Percentiles rank a stretch among this genome's conserved stretches.
These are phyloP conservation scores for Parmales sp. DNA, from an alignment of 108 stramenopile genomes.

Conservation along the genomic window DNA sequence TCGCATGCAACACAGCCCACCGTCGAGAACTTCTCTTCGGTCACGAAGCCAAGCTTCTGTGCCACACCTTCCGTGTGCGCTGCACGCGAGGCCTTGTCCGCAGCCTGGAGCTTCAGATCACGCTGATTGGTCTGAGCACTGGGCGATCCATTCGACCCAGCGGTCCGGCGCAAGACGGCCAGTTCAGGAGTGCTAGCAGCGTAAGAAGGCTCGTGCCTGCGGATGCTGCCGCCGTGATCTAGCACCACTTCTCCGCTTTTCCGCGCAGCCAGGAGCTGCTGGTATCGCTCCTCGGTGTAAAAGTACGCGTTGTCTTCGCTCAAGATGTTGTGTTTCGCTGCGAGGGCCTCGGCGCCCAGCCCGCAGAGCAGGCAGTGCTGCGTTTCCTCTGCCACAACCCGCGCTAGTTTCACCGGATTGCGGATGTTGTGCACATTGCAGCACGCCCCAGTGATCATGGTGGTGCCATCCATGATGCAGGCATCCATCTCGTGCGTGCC, in stretches of 20 bases:
- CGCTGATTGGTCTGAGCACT: too few relatives aligned
- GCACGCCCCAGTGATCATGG: neutral
- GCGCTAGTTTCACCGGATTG: conserved; percentile 24
- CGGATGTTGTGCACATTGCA: conserved; percentile 17
- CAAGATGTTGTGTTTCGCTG: conserved; percentile 9
- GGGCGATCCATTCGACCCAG: too few relatives aligned
- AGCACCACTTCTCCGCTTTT: neutral
- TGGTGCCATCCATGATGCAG: conserved; percentile 25
- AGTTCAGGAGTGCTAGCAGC: too few relatives aligned
- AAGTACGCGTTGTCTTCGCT: conserved; percentile 23
- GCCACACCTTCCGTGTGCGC: too few relatives aligned
- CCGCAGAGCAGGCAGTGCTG: conserved; percentile 27
- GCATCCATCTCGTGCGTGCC: conserved; percentile 26
- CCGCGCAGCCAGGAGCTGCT: conserved; percentile 15
- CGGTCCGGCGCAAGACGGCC: too few relatives aligned
- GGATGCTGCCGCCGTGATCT: neutral
- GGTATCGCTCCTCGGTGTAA: conserved; percentile 25
- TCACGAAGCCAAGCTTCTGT: neutral
- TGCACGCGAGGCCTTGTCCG: too few relatives aligned
- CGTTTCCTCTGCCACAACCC: conserved; percentile 23
- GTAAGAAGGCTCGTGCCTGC: too few relatives aligned
- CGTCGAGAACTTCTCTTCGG: conserved; percentile 24
- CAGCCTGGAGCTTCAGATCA: too few relatives aligned
- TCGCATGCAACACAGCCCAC: conserved; percentile 28
- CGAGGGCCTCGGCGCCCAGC: conserved; percentile 25